Base-by-base conservation (phyloP, 805 yeast species). In the Ogataea wickerhamii region DNA sequence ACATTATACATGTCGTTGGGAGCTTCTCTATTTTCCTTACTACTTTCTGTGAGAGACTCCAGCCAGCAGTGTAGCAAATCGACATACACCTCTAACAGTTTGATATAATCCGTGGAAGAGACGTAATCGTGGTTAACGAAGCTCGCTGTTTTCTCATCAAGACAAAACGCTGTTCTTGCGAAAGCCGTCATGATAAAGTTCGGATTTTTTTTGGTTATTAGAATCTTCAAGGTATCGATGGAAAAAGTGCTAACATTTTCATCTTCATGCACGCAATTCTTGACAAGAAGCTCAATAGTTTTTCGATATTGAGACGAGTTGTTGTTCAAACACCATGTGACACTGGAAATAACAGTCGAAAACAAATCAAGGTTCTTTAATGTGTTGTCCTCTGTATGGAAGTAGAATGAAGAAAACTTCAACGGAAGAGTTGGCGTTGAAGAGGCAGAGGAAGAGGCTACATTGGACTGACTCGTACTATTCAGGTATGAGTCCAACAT, bases 21-120 rank as follows among this genome's bases (percentile, higher is more conserved):
- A 6, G 55, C 52, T 25, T 59, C 61, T 20, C 45, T 43, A 2
- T 58, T 47, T 3, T 46, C 53, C 18, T 51, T 55, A 21, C 51
- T 53, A 5, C 49, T 50, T 17, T 58, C 64, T 1, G 74, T 72
- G 39, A 86, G 72, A 22, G 82, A 81, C 12, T 73, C 74, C 12
- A 88, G 62, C 98, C 98, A 93, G 41, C 87, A 78, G 38, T 78
- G 80, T 18, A 93, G 64, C 16, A 93, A 60, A 21, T 87, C 95
- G 2, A 86, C 82, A 47, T 89, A 93, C 0, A 88, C 68, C 41
- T 74, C 75, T 36, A 91, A 60, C 2, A 85, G 56, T 31, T 66
- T 64, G 34, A 75, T 73, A 48, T 81, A 83, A 36, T 78, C 82
- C 5, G 71, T 64, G 0, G 89, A 79, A 8, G 80, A 72, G 28